Conservation (phyloP, 441 rosid species). For the Populus hybrid region DNA sequence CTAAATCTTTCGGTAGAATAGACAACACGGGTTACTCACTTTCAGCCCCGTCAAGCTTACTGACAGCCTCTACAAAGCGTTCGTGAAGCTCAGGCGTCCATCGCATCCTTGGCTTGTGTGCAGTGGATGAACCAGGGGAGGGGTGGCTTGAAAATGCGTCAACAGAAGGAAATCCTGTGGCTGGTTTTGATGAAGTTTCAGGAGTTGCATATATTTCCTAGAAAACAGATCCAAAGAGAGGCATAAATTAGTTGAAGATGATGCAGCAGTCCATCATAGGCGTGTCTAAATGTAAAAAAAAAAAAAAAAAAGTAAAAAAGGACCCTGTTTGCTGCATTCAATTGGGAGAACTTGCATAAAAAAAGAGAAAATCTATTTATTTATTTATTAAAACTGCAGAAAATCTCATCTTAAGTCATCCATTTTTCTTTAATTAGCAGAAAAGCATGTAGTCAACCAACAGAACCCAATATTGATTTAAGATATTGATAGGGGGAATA, state of each 20-base stretch:
- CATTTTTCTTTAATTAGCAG: neutral
- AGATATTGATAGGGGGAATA: too few relatives aligned
- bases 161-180: conserved; percentile 25
- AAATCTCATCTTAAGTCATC: neutral
- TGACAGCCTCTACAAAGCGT: conserved; percentile 64
- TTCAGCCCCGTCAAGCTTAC: conserved; percentile 83
- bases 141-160: conserved; percentile 44
- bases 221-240: conserved; percentile 25
- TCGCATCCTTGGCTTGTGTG: conserved; percentile 80
- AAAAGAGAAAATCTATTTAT: too few relatives aligned
- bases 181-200: conserved; percentile 35
- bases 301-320: neutral
- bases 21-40: conserved; percentile 42
- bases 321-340: neutral
- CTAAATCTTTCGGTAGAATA: conserved; percentile 1
- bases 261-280: neutral
- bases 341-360: neutral
- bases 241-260: neutral
- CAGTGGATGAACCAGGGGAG: conserved; percentile 42
- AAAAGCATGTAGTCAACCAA: neutral
- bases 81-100: conserved; percentile 96
- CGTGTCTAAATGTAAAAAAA: neutral
- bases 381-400: neutral
- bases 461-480: too few relatives aligned
- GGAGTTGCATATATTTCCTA: conserved; percentile 74